Evolutionary conservation across 2,329 filamentous ascomycete genomes (phyloP).

Genomic region (Neonectria magnoliae): DNA sequence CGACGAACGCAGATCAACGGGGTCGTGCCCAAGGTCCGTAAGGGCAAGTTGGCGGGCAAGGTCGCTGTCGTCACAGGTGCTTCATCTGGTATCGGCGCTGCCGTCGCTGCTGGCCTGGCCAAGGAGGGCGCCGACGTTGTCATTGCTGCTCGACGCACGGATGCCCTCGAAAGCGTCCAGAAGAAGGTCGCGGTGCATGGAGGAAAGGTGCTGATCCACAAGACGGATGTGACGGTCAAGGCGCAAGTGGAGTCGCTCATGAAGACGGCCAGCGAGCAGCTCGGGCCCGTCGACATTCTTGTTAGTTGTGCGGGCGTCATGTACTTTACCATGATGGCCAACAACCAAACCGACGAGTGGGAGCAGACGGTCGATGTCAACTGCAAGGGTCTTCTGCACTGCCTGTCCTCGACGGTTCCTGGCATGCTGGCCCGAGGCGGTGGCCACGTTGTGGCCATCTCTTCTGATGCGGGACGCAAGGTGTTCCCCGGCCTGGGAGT

Average conservation of each 20-base stretch:
- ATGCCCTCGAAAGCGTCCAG: conserved; percentile 75
- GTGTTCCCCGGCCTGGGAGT: conserved; percentile 84
- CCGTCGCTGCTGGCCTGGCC: conserved; percentile 75
- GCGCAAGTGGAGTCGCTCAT: conserved; percentile 74
- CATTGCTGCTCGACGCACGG: conserved; percentile 75
- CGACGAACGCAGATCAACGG: conserved; percentile 52
- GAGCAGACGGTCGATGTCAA: conserved; percentile 86
- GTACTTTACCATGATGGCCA: conserved; percentile 91
- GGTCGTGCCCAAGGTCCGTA: conserved; percentile 39
- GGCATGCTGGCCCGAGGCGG: conserved; percentile 74
- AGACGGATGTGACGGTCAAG: conserved; percentile 77
- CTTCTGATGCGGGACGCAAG: conserved; percentile 83
- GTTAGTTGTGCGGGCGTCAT: conserved; percentile 85
- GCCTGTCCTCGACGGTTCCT: conserved; percentile 74
- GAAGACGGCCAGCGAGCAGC: conserved; percentile 64
- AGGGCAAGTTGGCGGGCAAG: conserved; percentile 71
- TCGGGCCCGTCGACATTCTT: conserved; percentile 81
- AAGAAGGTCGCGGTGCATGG: conserved; percentile 64
- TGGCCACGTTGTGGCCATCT: conserved; percentile 83
- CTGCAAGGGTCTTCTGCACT: conserved; percentile 83
- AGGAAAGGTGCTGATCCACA: conserved; percentile 73
- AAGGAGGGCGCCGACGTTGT: conserved; percentile 77
- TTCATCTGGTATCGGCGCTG: conserved; percentile 82
- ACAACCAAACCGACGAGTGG: conserved; percentile 78
- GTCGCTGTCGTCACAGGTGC: conserved; percentile 83